Evolutionary conservation across 306 rosid species (phyloP).

Genomic region (Senna siamea): DNA sequence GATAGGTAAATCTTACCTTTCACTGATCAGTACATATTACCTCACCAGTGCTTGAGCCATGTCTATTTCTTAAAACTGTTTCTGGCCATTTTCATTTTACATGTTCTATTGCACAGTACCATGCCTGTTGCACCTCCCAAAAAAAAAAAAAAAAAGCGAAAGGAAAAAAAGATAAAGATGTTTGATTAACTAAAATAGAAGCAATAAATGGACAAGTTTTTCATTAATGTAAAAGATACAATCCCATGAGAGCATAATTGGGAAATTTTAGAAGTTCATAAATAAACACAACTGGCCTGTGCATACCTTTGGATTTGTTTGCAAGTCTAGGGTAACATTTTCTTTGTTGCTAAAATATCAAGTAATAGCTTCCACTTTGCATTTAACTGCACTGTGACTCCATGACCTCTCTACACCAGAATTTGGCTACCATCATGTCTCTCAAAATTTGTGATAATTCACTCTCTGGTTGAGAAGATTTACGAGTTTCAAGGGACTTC

Average conservation of each 20-base stretch:
- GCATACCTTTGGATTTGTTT: neutral
- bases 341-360: neutral
- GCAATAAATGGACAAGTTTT: neutral
- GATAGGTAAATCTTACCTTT: conserved; percentile 65
- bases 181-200: neutral
- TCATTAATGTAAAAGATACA: neutral
- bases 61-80: conserved; percentile 20
- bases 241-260: neutral
- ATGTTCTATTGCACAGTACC: too few relatives aligned
- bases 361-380: neutral
- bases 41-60: neutral
- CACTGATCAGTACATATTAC: conserved; percentile 1
- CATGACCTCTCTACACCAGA: neutral
- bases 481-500: too few relatives aligned
- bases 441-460: too few relatives aligned
- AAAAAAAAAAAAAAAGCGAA: too few relatives aligned
- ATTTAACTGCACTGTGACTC: neutral
- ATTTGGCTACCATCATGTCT: neutral
- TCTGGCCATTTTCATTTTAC: neutral
- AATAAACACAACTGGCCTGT: neutral
- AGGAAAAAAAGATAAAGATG: neutral
- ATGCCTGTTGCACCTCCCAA: too few relatives aligned
- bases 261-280: neutral
- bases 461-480: too few relatives aligned
- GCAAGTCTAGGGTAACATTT: neutral